phyloP scores from a whole-genome alignment of 2,329 filamentous ascomycete species.

The Annulohypoxylon truncatum region DNA sequence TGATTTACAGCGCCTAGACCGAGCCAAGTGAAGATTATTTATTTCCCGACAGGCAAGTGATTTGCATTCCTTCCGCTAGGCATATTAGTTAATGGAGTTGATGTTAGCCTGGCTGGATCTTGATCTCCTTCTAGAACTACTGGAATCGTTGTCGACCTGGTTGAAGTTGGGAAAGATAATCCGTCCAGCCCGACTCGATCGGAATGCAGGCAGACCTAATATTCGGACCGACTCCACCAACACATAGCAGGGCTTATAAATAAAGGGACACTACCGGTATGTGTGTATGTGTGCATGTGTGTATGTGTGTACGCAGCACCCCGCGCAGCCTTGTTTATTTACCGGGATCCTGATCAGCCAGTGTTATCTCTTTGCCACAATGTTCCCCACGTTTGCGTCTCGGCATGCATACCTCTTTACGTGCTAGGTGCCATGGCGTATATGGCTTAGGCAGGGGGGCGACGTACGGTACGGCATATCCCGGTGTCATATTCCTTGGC shows the following conservation, averaged over 20 bases:
- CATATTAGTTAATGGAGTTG: not conserved
- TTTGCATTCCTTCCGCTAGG: not conserved
- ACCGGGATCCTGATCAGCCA: not conserved
- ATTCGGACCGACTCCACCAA: not conserved
- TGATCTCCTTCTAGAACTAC: not conserved
- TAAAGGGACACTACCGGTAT: not conserved
- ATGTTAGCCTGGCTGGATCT: not conserved
- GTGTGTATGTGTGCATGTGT: too few species aligned
- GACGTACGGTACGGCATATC: not conserved
- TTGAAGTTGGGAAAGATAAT: not conserved
- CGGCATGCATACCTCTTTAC: not conserved
- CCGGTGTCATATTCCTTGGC: not conserved
- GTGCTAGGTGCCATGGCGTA: not conserved
- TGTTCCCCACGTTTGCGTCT: not conserved
- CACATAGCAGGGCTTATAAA: not conserved
- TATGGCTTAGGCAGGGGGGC: too few species aligned
- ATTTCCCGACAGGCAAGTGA: constrained; percentile 17
- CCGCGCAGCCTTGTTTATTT: not conserved
- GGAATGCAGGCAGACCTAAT: not conserved
- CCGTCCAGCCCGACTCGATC: not conserved
- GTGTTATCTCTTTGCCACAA: not conserved
- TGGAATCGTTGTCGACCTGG: not conserved
- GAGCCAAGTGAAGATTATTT: constrained; percentile 21
- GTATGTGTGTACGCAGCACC: not conserved
- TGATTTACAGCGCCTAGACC: constrained; percentile 27